Evolutionary conservation across 2,329 filamentous ascomycete species (phyloP).

Genomic region (Cercospora zeae-maydis): DNA sequence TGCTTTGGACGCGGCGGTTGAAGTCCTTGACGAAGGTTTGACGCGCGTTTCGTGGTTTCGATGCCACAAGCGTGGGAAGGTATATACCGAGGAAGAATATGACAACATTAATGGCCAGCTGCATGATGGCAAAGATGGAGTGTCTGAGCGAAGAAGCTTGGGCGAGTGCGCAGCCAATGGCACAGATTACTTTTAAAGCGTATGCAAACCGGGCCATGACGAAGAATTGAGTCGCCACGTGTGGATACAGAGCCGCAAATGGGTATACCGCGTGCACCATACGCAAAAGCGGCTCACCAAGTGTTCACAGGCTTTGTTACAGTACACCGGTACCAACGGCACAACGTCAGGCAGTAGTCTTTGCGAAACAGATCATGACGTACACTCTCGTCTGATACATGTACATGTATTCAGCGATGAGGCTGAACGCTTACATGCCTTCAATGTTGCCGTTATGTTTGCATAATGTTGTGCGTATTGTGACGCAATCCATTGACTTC

Average conservation of each 20-base stretch:
- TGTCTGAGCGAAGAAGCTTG: neutral
- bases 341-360: neutral
- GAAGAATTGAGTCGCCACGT: constrained; percentile 9
- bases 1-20: neutral
- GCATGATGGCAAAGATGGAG: constrained; percentile 13
- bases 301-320: constrained; percentile 4
- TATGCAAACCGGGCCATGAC: neutral
- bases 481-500: neutral
- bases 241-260: constrained; percentile 1
- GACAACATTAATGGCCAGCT: constrained; percentile 20
- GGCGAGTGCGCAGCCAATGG: neutral
- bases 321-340: neutral
- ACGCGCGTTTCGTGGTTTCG: constrained; percentile 16
- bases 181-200: neutral
- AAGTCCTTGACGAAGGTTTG: constrained; percentile 12
- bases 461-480: neutral
- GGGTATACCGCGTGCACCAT: neutral
- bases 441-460: neutral
- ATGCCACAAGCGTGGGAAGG: constrained; percentile 16
- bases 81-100: constrained; percentile 22
- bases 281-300: constrained; percentile 11
- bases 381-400: neutral
- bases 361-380: constrained; percentile 7
- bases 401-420: neutral
- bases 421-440: neutral